Percentiles rank a stretch among this genome's conserved stretches.
These are phyloP conservation scores for Hypoxylon sp. DNA, from an alignment of 2,329 filamentous ascomycete genomes.

Conservation along the genomic window DNA sequence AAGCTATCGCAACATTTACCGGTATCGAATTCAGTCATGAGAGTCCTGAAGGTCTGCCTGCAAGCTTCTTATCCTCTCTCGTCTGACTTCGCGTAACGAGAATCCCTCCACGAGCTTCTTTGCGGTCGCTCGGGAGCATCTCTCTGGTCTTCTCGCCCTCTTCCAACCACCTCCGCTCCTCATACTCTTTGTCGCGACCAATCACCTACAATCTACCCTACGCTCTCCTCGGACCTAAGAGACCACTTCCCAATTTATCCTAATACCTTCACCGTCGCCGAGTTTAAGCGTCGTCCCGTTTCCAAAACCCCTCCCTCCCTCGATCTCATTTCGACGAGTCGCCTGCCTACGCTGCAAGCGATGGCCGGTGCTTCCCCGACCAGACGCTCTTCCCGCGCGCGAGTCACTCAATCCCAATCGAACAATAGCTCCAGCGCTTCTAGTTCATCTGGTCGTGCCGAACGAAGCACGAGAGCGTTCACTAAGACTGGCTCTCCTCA, in stretches of 20 bases:
- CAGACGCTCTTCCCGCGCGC: conserved; percentile 92
- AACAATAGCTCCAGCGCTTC: conserved; percentile 84
- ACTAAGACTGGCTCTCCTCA: conserved; percentile 79
- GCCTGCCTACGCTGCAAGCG: conserved; percentile 44
- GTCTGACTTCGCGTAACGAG: conserved; percentile 51
- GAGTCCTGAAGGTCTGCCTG: conserved; percentile 38
- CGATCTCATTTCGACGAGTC: conserved; percentile 37
- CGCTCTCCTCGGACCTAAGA: conserved; percentile 19
- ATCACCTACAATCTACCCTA: conserved; percentile 52
- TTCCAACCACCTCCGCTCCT: conserved; percentile 51
- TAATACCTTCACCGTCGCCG: conserved; percentile 19
- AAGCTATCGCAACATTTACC: conserved; percentile 35
- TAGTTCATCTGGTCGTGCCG: conserved; percentile 79
- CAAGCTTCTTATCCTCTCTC: conserved; percentile 47
- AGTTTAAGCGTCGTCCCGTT: conserved; percentile 30
- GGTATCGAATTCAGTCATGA: conserved; percentile 47
- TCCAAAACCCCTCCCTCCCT: conserved; percentile 35
- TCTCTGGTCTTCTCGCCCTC: conserved; percentile 51
- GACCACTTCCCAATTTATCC: conserved; percentile 27
- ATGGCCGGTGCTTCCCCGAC: conserved; percentile 71
- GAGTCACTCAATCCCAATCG: conserved; percentile 79
- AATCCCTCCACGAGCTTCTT: conserved; percentile 48
- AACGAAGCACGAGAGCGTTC: conserved; percentile 78
- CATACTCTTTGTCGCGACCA: conserved; percentile 56
- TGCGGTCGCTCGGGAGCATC: conserved; percentile 35